Base-by-base conservation (phyloP, 1,284 basidiomycete genomes). In the Boletus austroedulis region DNA sequence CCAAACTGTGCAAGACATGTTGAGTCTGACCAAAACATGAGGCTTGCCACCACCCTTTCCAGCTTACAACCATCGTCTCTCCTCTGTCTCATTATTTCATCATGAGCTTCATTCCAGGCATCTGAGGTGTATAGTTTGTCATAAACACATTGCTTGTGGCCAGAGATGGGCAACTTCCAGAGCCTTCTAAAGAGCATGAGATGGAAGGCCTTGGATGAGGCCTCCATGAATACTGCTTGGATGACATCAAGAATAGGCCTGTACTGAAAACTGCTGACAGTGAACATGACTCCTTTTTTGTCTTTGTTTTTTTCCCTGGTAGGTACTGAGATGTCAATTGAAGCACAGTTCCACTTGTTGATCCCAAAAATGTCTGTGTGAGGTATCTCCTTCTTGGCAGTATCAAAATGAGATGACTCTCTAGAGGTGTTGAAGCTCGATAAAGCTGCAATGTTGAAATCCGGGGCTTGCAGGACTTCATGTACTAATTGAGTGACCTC, bases 1-100 rank as follows among this genome's bases (percentile, higher is more conserved):
- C 77, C 73, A 56, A 77, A 78, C 17, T 64, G 63, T 0, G 73
- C 65, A 0, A 78, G 63, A 12, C 73, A 71, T 0, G 76, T 78
- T 0, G 66, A 60, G 55, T 78, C 75, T 0, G 75, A 78, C 65
- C 67, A 76, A 55, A 74, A 64, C 67, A 76, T 71, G 4, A 48
- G 47, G 1, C 47, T 31, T 3, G 29, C 47, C 15, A 48, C 8
- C 3, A 48, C 47, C 21, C 36, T 36, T n/a, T 36, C 36, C 19
- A 36, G 36, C 19, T 36, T 36, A 17, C 36, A 36, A 17, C 36
- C 36, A 19, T 36, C 15, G 19, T 17, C 19, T 36, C 36, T 36
- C 19, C 15, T 36, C 36, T 36, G 4, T 17, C 19, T 36, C 36
- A n/a, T 32, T 32, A 32, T 32, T 15, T 32, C 11, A 3, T 32